Evolutionary conservation across 495 filamentous ascomycete species (phyloP), one percentile per base, ranked within the genome.

Genomic region (Talaromyces proteolyticus): DNA sequence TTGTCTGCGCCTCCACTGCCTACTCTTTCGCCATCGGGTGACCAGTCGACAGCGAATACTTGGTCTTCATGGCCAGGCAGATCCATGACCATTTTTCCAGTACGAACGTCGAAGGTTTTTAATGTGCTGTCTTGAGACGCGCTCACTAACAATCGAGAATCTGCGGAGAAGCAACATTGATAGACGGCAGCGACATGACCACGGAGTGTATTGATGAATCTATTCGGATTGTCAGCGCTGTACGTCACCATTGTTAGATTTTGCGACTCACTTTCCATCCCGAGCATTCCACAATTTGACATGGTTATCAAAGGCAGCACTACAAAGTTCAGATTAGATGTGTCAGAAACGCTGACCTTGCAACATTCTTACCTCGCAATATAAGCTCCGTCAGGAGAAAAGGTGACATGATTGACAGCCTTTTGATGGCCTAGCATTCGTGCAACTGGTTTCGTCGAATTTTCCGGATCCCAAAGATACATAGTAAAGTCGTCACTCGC

Each of bases 401-500:
- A 96, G 6, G 85, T 86, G 14, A 96, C 90, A 62, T 96, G 85
- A 67, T 96, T 97, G 50, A 99, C 89, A 58, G 88, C 88, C 63
- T 96, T 97, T 61, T 96, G 91, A 62, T 99, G 94, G 8, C 94
- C 94, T 20, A 91, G 65, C 45, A 99, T 75, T 23, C 93, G 78
- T n/a, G 88, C 84, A 10, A 97, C 66, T 5, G 92, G 91, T 62
- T 96, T 96, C 16, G 70, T 87, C 16, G 85, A 84, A 46, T 67
- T 76, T 16, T 80, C 75, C 0, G 94, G 94, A 25, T 94, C 87
- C 94, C 94, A 99, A 43, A 99, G 79, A 59, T 87, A 96, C 76
- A 97, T 93, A 5, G 93, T 97, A 69, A 89, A 93, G 60, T 99
- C 94, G 58, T 99, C 93, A 59, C 83, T 87, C 2, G 92, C 94